These are phyloP conservation scores for Nitzschia inconspicua DNA, from an alignment of 108 stramenopile genomes.

Conservation along the genomic window DNA sequence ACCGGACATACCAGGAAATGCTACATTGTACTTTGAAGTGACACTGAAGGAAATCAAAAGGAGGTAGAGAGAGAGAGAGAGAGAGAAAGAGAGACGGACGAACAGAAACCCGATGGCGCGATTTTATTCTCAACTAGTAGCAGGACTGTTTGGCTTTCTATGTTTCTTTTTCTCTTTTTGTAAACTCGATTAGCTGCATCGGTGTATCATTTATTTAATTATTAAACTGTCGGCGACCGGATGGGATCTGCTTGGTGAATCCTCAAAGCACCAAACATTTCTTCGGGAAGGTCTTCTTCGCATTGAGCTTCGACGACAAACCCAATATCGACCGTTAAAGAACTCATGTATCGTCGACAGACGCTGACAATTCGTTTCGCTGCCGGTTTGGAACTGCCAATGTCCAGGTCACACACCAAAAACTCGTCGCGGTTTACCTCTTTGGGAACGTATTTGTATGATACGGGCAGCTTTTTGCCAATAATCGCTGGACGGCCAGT, in stretches of 20 bases:
- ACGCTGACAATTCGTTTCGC: conserved; percentile 71
- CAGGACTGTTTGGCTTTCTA: no score
- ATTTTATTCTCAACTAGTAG: no score
- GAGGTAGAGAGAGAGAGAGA: no score
- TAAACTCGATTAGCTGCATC: no score
- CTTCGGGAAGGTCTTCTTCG: conserved; percentile 77
- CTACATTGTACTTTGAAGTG: conserved; percentile 76
- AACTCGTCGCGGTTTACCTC: conserved; percentile 17
- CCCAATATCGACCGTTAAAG: conserved; percentile 81
- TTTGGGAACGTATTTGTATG: conserved; percentile 26
- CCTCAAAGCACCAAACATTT: conserved; percentile 76
- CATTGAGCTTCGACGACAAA: conserved; percentile 81
- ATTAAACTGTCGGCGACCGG: conserved; percentile 31
- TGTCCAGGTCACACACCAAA: conserved; percentile 78
- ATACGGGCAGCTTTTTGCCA: conserved; percentile 71
- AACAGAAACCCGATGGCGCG: no score
- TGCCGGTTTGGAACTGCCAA: conserved; percentile 57
- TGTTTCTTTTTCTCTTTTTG: no score
- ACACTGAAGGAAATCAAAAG: conserved; percentile 33
- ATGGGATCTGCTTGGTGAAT: conserved; percentile 80
- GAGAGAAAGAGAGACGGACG: no score
- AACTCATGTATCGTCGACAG: conserved; percentile 71
- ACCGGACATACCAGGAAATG: conserved; percentile 85
- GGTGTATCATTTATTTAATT: no score
- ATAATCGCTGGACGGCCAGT: conserved; percentile 87